A percentile compares a stretch with the other conserved stretches of the same genome.
These are phyloP conservation scores for Diaporthe helianthi DNA, from an alignment of 2,329 filamentous ascomycete genomes.

Conservation along the genomic window DNA sequence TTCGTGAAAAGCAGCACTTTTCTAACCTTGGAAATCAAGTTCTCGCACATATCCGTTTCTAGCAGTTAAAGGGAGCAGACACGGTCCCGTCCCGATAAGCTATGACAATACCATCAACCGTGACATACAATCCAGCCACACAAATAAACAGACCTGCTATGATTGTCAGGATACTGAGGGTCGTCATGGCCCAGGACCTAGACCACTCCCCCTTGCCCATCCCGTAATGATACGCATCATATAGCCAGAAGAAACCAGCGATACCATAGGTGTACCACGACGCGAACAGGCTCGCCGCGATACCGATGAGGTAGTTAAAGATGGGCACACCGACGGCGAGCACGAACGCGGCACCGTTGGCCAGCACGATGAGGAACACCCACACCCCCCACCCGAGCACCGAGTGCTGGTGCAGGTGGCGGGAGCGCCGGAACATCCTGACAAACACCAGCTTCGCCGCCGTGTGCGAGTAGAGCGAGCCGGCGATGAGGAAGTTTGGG, in stretches of 20 bases:
- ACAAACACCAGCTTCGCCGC: constrained; percentile 60
- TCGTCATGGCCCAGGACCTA: constrained; percentile 47
- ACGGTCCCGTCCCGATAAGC: constrained; percentile 32
- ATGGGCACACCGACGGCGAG: constrained; percentile 57
- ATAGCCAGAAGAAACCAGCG: constrained; percentile 59
- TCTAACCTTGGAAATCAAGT: no score
- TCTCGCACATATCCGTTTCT: background rate
- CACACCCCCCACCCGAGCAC: constrained; percentile 55
- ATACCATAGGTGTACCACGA: constrained; percentile 62
- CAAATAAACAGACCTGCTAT: constrained; percentile 56
- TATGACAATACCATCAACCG: constrained; percentile 44
- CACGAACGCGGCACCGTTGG: constrained; percentile 53
- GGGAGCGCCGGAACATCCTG: constrained; percentile 52
- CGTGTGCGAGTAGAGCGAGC: constrained; percentile 57
- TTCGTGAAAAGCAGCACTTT: background rate
- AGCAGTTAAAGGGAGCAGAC: constrained; percentile 31
- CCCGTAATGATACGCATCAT: constrained; percentile 54
- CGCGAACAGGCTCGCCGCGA: constrained; percentile 58
- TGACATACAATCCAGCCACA: constrained; percentile 57
- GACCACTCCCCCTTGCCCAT: constrained; percentile 49
- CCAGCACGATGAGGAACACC: constrained; percentile 52
- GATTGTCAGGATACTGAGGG: constrained; percentile 50
- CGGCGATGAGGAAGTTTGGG: constrained; percentile 58
- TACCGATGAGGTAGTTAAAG: constrained; percentile 60
- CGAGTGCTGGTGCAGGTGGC: constrained; percentile 56